Evolutionary conservation across 441 rosid genomes (phyloP).

Genomic region (Biscutella laevigata): DNA sequence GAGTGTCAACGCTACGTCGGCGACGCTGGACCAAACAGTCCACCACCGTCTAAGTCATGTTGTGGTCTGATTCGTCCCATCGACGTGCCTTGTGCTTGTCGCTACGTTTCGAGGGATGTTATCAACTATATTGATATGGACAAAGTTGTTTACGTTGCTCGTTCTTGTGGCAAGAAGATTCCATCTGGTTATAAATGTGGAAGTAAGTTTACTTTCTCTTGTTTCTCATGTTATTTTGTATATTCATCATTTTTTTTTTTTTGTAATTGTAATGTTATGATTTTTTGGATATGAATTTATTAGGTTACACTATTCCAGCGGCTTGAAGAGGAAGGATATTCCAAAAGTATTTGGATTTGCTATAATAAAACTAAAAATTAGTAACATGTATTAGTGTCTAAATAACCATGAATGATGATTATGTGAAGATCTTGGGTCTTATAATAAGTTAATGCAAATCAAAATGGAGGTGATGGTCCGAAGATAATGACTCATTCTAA

Average conservation of each 20-base stretch:
- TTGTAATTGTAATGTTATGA: too few relatives aligned
- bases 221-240: neutral
- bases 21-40: slow-evolving; percentile 19
- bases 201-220: slow-evolving; percentile 19
- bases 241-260: too few relatives aligned
- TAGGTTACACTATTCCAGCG: slow-evolving; percentile 25
- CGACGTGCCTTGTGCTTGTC: slow-evolving; percentile 30
- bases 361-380: neutral
- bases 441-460: slow-evolving; percentile 6
- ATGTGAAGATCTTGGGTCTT: slow-evolving; percentile 2
- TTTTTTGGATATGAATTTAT: neutral
- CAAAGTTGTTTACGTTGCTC: slow-evolving; percentile 27
- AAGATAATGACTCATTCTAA: neutral
- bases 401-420: slow-evolving; percentile 13
- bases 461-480: neutral
- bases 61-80: slow-evolving; percentile 22
- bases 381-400: slow-evolving; percentile 3
- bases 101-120: slow-evolving; percentile 26
- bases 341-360: neutral
- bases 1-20: slow-evolving; percentile 26
- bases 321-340: neutral
- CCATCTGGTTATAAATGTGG: slow-evolving; percentile 29
- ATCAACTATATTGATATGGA: slow-evolving; percentile 26
- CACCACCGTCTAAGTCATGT: slow-evolving; percentile 21
- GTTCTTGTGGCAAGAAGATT: slow-evolving; percentile 28